Conservation (phyloP, 148 eudicot genomes). For the Mesembryanthemum crystallinum region DNA sequence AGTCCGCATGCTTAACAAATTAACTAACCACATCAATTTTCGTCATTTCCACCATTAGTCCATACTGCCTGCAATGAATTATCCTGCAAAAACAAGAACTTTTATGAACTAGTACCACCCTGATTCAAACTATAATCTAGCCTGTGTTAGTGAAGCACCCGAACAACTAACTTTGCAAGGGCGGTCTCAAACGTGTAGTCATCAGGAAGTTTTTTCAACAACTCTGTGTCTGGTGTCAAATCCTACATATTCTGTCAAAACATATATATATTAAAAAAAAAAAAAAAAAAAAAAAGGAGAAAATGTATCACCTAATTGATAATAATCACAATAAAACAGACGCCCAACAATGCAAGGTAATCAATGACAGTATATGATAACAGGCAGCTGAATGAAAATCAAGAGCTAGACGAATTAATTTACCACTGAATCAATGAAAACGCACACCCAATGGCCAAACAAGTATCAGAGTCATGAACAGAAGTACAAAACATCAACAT, state of each 20-base stretch:
- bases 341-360: background rate
- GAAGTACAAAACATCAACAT: background rate
- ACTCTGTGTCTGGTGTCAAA: slow-evolving; percentile 71
- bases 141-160: background rate
- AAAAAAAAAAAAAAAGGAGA: no score
- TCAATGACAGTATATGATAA: background rate
- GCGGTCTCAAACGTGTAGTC: slow-evolving; percentile 78
- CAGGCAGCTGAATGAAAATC: background rate
- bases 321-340: no score
- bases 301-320: no score
- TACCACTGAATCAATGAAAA: background rate
- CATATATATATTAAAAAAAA: no score
- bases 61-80: slow-evolving; percentile 87
- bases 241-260: slow-evolving; percentile 83
- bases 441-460: no score
- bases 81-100: slow-evolving; percentile 43
- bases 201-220: slow-evolving; percentile 62
- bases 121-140: background rate
- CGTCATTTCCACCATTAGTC: slow-evolving; percentile 38
- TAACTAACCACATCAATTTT: slow-evolving; percentile 52
- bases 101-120: background rate
- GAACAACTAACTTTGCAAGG: slow-evolving; percentile 62
- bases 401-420: background rate
- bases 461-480: no score
- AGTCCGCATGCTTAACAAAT: background rate